phyloP scores from a whole-genome alignment of 257 asterid genomes.

The Solanum chmielewskii region DNA sequence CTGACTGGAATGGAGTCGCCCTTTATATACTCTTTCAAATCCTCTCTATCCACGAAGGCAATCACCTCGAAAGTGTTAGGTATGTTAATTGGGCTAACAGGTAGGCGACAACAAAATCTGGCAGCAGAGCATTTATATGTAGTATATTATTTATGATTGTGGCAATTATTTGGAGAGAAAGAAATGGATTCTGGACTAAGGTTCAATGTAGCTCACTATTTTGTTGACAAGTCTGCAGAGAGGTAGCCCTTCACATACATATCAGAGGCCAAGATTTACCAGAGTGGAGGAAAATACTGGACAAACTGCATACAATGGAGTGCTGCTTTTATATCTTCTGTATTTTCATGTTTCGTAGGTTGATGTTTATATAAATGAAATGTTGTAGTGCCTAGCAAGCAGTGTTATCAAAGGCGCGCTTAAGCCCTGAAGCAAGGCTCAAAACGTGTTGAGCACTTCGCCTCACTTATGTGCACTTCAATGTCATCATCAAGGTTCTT shows the following conservation, averaged over 20 bases:
- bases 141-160: not conserved
- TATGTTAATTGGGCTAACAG: not conserved
- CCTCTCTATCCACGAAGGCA: slow-evolving; percentile 87
- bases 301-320: not conserved
- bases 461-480: not conserved
- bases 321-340: not conserved
- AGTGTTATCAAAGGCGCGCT: not conserved
- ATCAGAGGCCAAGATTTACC: not conserved
- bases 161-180: not conserved
- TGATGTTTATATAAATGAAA: not conserved
- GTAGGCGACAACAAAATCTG: not conserved
- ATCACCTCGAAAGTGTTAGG: slow-evolving; percentile 41
- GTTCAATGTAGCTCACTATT: not conserved
- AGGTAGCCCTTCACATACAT: not conserved
- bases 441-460: not conserved
- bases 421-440: not conserved
- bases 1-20: slow-evolving; percentile 58
- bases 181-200: not conserved
- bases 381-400: not conserved
- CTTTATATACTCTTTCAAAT: slow-evolving; percentile 87
- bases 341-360: not conserved
- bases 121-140: not conserved
- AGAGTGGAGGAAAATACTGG: not conserved
- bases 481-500: not conserved
- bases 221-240: not conserved